Evolutionary conservation across 345 rosid species (phyloP).

Genomic region (Arabis alpina): DNA sequence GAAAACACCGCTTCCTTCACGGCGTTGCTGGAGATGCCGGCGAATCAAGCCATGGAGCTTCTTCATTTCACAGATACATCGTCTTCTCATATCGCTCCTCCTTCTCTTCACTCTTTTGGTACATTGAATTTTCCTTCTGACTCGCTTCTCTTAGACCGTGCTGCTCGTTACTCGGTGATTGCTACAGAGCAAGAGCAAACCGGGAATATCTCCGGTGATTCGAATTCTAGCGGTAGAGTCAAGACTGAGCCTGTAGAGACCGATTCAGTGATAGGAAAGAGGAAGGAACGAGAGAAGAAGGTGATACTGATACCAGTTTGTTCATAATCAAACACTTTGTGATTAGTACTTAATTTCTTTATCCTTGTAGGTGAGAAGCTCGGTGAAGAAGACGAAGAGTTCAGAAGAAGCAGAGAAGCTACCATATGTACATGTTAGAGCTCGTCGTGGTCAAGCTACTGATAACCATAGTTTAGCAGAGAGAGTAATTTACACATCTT

Average conservation of each 20-base stretch:
- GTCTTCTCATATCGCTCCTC: slow-evolving; percentile 35
- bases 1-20: slow-evolving; percentile 61
- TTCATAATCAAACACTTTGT: neutral
- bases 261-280: slow-evolving; percentile 52
- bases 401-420: slow-evolving; percentile 60
- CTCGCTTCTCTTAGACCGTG: slow-evolving; percentile 43
- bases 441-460: slow-evolving; percentile 81
- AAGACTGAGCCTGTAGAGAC: slow-evolving; percentile 49
- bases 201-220: slow-evolving; percentile 43
- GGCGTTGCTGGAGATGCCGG: slow-evolving; percentile 71
- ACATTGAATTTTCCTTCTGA: slow-evolving; percentile 36
- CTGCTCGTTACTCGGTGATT: slow-evolving; percentile 42
- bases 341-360: neutral
- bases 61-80: slow-evolving; percentile 45
- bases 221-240: slow-evolving; percentile 44
- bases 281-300: slow-evolving; percentile 64
- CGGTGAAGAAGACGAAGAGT: slow-evolving; percentile 61
- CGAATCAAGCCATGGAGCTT: slow-evolving; percentile 64
- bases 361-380: slow-evolving; percentile 49
- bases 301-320: slow-evolving; percentile 25
- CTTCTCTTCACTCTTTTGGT: slow-evolving; percentile 28
- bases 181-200: slow-evolving; percentile 43
- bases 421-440: slow-evolving; percentile 74
- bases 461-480: slow-evolving; percentile 81
- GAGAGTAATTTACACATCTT: slow-evolving; percentile 48